These are phyloP conservation scores for Rubia balearica DNA, from an alignment of 305 asterid species.

Conservation along the genomic window DNA sequence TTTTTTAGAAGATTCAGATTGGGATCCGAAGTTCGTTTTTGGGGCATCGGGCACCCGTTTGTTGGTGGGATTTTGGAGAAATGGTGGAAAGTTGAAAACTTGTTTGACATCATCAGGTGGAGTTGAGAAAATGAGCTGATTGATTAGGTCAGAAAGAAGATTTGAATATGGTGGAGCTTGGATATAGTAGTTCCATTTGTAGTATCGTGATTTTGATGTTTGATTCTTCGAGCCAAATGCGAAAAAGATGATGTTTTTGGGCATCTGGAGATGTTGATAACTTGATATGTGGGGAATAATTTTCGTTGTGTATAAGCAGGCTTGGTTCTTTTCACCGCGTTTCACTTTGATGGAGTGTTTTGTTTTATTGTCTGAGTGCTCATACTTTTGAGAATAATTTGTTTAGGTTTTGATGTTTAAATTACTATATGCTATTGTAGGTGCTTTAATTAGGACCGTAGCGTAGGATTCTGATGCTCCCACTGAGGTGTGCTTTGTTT, in stretches of 20 bases:
- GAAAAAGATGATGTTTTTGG: conserved; percentile 10
- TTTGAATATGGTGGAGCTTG: not conserved
- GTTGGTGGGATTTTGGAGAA: not conserved
- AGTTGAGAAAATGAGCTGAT: conserved; percentile 16
- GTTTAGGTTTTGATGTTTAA: conserved; percentile 15
- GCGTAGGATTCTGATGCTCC: conserved; percentile 31
- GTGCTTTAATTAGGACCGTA: conserved; percentile 18
- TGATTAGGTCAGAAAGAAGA: conserved; percentile 19
- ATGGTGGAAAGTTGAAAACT: not conserved
- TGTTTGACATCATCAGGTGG: conserved; percentile 9
- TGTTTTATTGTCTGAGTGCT: conserved; percentile 22
- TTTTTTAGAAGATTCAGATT: conserved; percentile 19
- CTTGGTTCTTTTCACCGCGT: conserved; percentile 25
- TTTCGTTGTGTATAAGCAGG: conserved; percentile 18
- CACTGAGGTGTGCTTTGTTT: conserved; percentile 16
- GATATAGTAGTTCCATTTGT: conserved; percentile 17
- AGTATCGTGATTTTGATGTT: conserved; percentile 22
- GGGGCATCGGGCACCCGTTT: not conserved
- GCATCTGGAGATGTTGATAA: conserved; percentile 12
- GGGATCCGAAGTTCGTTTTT: conserved; percentile 19
- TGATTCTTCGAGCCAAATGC: conserved; percentile 20
- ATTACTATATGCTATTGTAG: conserved; percentile 17
- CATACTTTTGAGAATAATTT: conserved; percentile 24
- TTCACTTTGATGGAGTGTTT: conserved; percentile 16
- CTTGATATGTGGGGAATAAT: conserved; percentile 18